Base-by-base conservation (phyloP, 352 stramenopile species). In the Phytopythium montanum region DNA sequence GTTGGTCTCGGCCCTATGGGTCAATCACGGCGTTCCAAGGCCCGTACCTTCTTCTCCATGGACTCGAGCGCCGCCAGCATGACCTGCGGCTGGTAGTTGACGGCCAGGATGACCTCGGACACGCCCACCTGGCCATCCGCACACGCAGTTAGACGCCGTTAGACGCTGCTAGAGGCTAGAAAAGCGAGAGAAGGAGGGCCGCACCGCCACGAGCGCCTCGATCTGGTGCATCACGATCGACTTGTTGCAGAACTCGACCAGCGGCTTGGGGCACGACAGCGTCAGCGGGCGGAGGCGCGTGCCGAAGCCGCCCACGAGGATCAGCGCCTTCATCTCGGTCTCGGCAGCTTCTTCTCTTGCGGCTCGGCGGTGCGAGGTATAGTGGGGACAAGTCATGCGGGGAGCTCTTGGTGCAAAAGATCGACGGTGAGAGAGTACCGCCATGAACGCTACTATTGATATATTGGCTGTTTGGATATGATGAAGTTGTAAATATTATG, bases 191-290 rank as follows among this genome's bases (percentile, higher is more conserved):
- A 14, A n/a, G 45, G 31, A 16, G 31, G 12, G 3, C 65, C 72
- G 49, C 38, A 93, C 86, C 57, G 68, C 79, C 19, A 92, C 84
- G 39, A 97, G 84, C 54, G 87, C 88, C 67, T 95, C 82, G 44
- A 97, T 92, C 70, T 97, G 88, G 64, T 97, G 87, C 67, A 91
- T 49, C 14, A 97, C 82, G 61, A 97, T 92, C 12, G 88, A 86
- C 54, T 95, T 96, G 74, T 97, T 97, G 73, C 85, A 94, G 71
- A 97, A 97, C 64, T 97, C 88, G 44, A 97, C 88, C 26, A 97
- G 73, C 31, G 88, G 88, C 75, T 96, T 97, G 48, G 88, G 85
- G 44, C 84, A 95, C 49, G 87, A 96, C 45, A 97, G 85, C 53
- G 88, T 96, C 26, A 96, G 84, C 63, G 88, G 88, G 39, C 88